Evolutionary conservation across 306 rosid species (phyloP), one percentile per base, ranked within the genome.

Genomic region (Medicago lupulina): DNA sequence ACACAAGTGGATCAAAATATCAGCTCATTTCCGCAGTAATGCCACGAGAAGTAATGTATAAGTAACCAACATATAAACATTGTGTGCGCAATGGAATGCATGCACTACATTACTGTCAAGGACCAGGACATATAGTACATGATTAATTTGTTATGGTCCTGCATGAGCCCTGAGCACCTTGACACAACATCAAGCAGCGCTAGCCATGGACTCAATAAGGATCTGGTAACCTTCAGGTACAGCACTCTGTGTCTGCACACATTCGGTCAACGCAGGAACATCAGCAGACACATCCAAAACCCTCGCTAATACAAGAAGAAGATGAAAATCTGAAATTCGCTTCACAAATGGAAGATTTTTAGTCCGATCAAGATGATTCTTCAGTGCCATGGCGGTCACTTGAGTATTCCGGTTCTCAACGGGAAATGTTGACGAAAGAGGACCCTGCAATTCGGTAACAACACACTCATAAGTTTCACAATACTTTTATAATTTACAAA

Each of bases 171-270:
- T 18, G 65, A 70, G 75, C 44, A 43, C 76, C 18, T 19, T 59
- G 66, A 70, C 25, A 16, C 54, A 75, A 69, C 83, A 85, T 83
- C 76, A 85, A 80, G 85, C 86, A 74, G 93, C 67, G 72, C 51
- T 88, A 50, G 98, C 98, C 97, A 96, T 84, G 60, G 99, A 92
- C 83, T 96, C 98, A 4, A 96, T 92, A 51, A 96, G 76, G 80
- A 96, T 80, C 86, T 89, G 90, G 91, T 92, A 96, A 51, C 99
- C 98, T 84, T 96, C 98, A 3, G 99, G 91, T 7, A 92, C 79
- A 57, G 92, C 23, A 55, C 87, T 50, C 79, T 96, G 90, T 8
- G 86, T 85, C 82, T 78, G 99, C 76, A 89, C 93, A 54, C 99
- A 96, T 77, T 82, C 93, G 0, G 98, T 85, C 78, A 95, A 78